phyloP scores from a whole-genome alignment of 2,329 filamentous ascomycete genomes.

The Scedosporium apiospermum region DNA sequence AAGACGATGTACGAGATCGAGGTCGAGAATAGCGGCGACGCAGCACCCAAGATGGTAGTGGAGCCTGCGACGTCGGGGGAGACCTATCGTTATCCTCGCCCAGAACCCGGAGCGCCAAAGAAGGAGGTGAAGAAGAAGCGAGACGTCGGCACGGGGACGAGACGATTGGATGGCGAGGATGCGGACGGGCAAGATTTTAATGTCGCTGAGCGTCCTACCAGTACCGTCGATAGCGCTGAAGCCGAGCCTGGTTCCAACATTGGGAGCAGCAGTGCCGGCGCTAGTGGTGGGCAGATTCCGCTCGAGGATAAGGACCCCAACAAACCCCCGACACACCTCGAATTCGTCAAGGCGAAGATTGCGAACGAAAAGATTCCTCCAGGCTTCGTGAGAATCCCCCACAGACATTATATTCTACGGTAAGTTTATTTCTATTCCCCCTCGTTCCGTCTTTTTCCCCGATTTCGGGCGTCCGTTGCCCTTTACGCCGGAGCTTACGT shows the following conservation, averaged over 20 bases:
- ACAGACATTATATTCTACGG: conserved; percentile 51
- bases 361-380: conserved; percentile 33
- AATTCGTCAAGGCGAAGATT: conserved; percentile 40
- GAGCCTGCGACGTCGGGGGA: conserved; percentile 5
- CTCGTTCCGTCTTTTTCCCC: conserved; percentile 18
- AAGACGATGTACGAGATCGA: conserved; percentile 3
- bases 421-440: conserved; percentile 22
- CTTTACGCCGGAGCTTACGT: conserved; percentile 7
- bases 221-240: neutral
- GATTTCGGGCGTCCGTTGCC: conserved; percentile 5
- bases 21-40: conserved; percentile 6
- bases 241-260: neutral
- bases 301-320: conserved; percentile 6
- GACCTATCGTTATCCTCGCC: conserved; percentile 7
- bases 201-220: conserved; percentile 1
- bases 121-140: neutral
- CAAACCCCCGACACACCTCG: conserved; percentile 40
- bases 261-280: neutral
- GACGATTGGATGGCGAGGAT: neutral
- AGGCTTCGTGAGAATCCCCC: conserved; percentile 38
- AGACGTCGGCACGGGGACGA: neutral
- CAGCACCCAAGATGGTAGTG: conserved; percentile 1
- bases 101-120: neutral
- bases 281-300: neutral
- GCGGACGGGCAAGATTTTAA: conserved; percentile 1